A percentile compares a stretch with the other conserved stretches of the same genome.
These are phyloP conservation scores for Rhodomyrtus psidioides DNA, from an alignment of 441 rosid genomes.

Conservation along the genomic window DNA sequence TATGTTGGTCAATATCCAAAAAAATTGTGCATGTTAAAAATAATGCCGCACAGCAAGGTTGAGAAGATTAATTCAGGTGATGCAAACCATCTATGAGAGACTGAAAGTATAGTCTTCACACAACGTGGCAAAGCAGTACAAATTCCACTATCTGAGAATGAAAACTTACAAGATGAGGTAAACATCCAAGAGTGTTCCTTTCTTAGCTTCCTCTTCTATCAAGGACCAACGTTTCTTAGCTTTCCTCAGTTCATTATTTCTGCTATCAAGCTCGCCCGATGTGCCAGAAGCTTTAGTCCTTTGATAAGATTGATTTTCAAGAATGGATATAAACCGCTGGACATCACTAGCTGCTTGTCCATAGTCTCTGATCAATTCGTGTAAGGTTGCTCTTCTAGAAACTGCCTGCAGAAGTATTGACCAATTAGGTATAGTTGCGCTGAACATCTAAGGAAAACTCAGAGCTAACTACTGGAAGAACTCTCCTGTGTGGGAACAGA, in stretches of 20 bases:
- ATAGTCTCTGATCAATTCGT: slow-evolving; percentile 88
- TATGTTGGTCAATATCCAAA: neutral
- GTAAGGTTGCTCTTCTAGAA: slow-evolving; percentile 84
- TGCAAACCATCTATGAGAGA: neutral
- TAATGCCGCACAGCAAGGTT: neutral
- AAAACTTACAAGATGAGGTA: slow-evolving; percentile 74
- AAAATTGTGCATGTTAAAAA: neutral
- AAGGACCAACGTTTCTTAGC: slow-evolving; percentile 44
- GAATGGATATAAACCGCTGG: slow-evolving; percentile 52
- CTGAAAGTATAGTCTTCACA: neutral
- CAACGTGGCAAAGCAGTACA: neutral
- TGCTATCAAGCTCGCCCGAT: slow-evolving; percentile 23
- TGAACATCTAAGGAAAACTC: neutral
- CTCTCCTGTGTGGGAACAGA: neutral
- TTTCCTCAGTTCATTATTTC: slow-evolving; percentile 59
- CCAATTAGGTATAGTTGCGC: slow-evolving; percentile 4
- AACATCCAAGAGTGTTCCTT: slow-evolving; percentile 51
- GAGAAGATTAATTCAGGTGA: neutral
- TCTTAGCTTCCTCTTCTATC: slow-evolving; percentile 72
- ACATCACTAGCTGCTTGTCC: slow-evolving; percentile 79
- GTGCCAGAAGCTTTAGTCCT: slow-evolving; percentile 32
- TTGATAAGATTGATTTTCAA: slow-evolving; percentile 40
- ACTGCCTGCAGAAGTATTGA: slow-evolving; percentile 52
- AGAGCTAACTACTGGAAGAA: neutral
- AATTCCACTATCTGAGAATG: neutral